These are phyloP conservation scores for Colletotrichum coccodes DNA, from an alignment of 2,329 filamentous ascomycete genomes.

Conservation along the genomic window DNA sequence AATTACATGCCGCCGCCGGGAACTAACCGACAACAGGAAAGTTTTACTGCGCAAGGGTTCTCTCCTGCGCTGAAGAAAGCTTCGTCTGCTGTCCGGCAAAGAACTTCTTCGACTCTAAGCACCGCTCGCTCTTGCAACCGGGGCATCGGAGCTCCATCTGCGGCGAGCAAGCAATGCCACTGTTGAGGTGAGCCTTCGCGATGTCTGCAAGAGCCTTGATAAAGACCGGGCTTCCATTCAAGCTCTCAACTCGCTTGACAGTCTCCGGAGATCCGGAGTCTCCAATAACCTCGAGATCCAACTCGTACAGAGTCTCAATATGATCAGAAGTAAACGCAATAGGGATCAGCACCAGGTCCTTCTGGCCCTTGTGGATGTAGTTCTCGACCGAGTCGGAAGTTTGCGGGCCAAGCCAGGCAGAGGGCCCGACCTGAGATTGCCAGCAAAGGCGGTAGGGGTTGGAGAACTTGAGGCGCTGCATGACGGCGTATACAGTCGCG, in stretches of 20 bases:
- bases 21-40: background rate
- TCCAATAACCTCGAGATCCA: constrained; percentile 94
- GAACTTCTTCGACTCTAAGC: constrained; percentile 79
- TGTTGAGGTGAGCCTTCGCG: constrained; percentile 81
- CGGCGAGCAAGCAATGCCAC: constrained; percentile 73
- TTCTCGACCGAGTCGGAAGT: constrained; percentile 88
- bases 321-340: constrained; percentile 99
- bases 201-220: constrained; percentile 91
- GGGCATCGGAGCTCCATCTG: constrained; percentile 95
- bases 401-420: constrained; percentile 94
- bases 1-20: constrained; percentile 3
- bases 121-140: constrained; percentile 90
- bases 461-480: constrained; percentile 86
- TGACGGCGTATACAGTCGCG: constrained; percentile 96
- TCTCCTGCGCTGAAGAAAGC: constrained; percentile 11
- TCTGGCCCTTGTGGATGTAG: constrained; percentile 91
- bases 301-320: constrained; percentile 95
- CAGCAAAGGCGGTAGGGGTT: constrained; percentile 95
- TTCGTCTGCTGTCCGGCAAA: constrained; percentile 56
- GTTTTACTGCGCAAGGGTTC: constrained; percentile 10
- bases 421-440: constrained; percentile 98
- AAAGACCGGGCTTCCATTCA: constrained; percentile 92
- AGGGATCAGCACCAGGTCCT: constrained; percentile 89
- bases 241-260: constrained; percentile 88
- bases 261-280: constrained; percentile 82